Evolutionary conservation across 345 rosid genomes (phyloP).

Genomic region (Gossypium australe): DNA sequence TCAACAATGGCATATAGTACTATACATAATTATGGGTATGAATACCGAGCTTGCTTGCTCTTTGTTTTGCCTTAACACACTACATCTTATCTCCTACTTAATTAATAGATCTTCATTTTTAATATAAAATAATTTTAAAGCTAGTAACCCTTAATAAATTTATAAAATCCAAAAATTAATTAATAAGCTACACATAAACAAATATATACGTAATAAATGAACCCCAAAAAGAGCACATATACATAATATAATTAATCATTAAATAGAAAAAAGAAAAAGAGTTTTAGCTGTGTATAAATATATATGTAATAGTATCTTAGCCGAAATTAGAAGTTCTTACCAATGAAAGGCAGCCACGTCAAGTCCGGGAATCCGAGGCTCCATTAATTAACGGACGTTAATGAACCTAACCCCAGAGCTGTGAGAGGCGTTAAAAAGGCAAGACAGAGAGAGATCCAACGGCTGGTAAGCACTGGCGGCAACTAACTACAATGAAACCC

Average conservation of each 20-base stretch:
- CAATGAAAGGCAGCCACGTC: slow-evolving; percentile 13
- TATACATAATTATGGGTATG: not conserved
- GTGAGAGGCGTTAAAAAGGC: slow-evolving; percentile 12
- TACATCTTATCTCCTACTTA: not conserved
- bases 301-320: slow-evolving; percentile 9
- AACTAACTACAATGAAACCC: slow-evolving; percentile 21
- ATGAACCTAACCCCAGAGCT: slow-evolving; percentile 16
- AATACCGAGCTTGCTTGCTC: not conserved
- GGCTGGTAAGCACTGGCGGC: slow-evolving; percentile 37
- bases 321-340: not conserved
- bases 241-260: too few relatives aligned
- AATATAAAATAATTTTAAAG: too few relatives aligned
- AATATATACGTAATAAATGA: not conserved
- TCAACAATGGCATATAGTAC: too few relatives aligned
- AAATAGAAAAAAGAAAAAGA: not conserved
- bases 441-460: slow-evolving; percentile 33
- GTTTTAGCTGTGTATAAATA: not conserved
- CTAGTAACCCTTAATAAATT: too few relatives aligned
- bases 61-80: not conserved
- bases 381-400: slow-evolving; percentile 22
- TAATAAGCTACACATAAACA: too few relatives aligned
- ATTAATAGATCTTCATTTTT: too few relatives aligned
- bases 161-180: too few relatives aligned
- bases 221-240: not conserved
- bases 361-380: slow-evolving; percentile 2